Evolutionary conservation across 2,329 filamentous ascomycete genomes (phyloP), one percentile per base, ranked within the genome.

Genomic region (Alternaria alternata): DNA sequence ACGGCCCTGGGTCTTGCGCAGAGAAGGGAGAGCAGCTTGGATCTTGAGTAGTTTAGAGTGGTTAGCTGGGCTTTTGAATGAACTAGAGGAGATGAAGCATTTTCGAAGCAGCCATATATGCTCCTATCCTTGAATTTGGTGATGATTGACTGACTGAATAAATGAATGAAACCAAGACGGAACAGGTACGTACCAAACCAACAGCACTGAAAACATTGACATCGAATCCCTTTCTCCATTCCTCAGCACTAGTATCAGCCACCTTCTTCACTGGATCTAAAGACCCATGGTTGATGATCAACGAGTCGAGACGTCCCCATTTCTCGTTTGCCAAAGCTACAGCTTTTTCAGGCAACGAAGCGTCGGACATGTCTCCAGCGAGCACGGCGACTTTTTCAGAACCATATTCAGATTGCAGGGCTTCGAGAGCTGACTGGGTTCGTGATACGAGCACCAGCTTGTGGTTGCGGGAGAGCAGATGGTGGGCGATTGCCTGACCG

Each of bases 231-330:
- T 81, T 79, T 71, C 88, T 89, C 92, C 94, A 97, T 62, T 91
- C 89, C 38, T 91, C 88, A 0, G 88, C 74, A n/a, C 87, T 86
- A 16, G 85, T 84, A 56, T 94, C 86, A 4, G 81, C 87, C 44
- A 98, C 81, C 59, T 86, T 87, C 51, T 87, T 87, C 42, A 96
- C 89, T 1, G 93, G 91, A n/a, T 88, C 86, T 44, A 99, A 80
- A 1, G 88, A 83, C 20, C 93, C 94, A 75, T 99, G 95, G 78
- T 98, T 98, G 63, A 98, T 81, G 12, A 99, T 87, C 44, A 99
- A 76, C 1, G 89, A 91, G 74, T 99, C 93, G 5, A 99, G 80
- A 49, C 82, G 83, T 9, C 89, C 90, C 76, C 92, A 98, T 0
- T 86, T 81, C 28, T 85, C 80, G 11, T 91, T 73, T 0, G 93